phyloP scores from a whole-genome alignment of 306 rosid species.

The Prunus dulcis region DNA sequence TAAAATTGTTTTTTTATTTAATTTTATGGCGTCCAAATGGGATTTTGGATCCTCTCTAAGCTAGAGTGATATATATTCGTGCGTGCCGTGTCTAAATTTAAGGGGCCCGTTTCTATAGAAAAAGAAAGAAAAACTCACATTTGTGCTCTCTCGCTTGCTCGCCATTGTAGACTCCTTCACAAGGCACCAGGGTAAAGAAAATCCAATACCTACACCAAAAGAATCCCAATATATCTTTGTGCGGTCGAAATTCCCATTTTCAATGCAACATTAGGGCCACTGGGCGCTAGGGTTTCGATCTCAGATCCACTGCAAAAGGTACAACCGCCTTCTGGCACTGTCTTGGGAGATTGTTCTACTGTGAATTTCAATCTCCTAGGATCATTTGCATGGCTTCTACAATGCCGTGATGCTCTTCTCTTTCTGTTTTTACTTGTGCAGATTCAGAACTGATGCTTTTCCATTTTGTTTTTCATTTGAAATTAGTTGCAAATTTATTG shows the following conservation, averaged over 20 bases:
- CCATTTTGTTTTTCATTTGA: not conserved
- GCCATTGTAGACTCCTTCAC: conserved; percentile 18
- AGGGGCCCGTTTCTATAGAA: not conserved
- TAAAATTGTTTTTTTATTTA: no score
- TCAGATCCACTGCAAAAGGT: conserved; percentile 10
- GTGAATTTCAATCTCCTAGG: no score
- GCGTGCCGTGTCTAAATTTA: not conserved
- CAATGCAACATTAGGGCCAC: not conserved
- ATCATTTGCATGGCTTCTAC: not conserved
- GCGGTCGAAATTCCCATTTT: conserved; percentile 5
- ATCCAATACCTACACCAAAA: not conserved
- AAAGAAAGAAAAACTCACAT: not conserved
- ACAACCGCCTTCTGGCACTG: not conserved
- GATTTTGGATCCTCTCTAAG: no score
- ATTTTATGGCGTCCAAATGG: no score
- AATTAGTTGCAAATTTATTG: not conserved
- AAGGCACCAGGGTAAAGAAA: conserved; percentile 7
- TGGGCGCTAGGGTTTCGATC: conserved; percentile 10
- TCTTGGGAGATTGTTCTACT: no score
- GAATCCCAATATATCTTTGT: not conserved
- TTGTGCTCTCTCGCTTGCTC: not conserved
- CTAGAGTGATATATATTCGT: no score
- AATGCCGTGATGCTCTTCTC: conserved; percentile 2
- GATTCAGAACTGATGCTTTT: not conserved
- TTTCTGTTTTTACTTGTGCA: not conserved